phyloP scores from a whole-genome alignment of 2,329 filamentous ascomycete genomes.

The Thelonectria olida region DNA sequence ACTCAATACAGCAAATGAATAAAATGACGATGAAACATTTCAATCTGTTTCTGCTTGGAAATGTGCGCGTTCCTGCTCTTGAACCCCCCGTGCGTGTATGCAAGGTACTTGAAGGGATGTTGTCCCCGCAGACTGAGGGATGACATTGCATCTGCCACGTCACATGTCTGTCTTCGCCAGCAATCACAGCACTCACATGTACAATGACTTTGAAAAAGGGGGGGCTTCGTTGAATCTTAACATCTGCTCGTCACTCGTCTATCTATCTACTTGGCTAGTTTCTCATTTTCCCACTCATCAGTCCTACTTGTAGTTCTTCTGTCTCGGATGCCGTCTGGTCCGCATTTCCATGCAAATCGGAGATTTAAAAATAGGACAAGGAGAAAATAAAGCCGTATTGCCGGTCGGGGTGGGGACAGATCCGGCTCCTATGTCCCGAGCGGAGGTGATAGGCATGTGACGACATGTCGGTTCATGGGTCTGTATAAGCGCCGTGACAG shows the following conservation, averaged over 20 bases:
- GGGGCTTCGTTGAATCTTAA: too few species aligned
- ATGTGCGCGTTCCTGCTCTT: neutral
- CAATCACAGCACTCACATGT: neutral
- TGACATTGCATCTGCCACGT: neutral
- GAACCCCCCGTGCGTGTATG: neutral
- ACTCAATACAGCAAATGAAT: constrained; percentile 3
- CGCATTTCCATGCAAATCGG: constrained; percentile 1
- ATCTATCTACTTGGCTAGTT: neutral
- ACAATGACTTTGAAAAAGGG: neutral
- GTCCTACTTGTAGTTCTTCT: neutral
- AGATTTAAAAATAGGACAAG: neutral
- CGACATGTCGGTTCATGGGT: neutral
- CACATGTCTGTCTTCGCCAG: neutral
- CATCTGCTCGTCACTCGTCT: neutral
- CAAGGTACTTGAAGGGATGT: neutral
- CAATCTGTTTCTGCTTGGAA: too few species aligned
- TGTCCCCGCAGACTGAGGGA: neutral
- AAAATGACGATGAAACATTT: constrained; percentile 13
- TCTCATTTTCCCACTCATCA: neutral
- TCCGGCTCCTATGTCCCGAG: constrained; percentile 1
- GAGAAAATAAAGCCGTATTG: constrained; percentile 7
- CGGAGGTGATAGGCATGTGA: neutral
- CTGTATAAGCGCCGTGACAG: constrained; percentile 10
- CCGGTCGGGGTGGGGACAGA: constrained; percentile 1
- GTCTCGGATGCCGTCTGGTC: neutral